A percentile compares a stretch with the other conserved stretches of the same genome.
Conservation (phyloP, 768 basidiomycete species). For the Tylopilus plumbeoviolaceoides region DNA sequence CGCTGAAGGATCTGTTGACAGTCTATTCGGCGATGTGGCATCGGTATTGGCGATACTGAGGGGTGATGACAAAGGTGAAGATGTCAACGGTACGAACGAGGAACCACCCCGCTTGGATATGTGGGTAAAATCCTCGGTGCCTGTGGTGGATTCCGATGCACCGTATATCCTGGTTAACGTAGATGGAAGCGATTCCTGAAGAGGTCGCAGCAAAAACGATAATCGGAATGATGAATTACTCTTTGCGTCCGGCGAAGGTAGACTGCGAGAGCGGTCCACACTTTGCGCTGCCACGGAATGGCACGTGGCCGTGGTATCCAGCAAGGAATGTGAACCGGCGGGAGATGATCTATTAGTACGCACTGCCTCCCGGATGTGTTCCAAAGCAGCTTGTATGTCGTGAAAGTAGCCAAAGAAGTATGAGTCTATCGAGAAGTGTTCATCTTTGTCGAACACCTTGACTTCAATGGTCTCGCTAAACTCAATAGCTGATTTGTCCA, state of each 20-base stretch:
- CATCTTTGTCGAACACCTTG: conserved; percentile 79
- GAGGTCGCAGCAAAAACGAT: conserved; percentile 61
- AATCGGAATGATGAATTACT: conserved; percentile 54
- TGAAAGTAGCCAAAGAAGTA: conserved; percentile 97
- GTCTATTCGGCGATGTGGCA: conserved; percentile 6
- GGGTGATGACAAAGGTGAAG: conserved; percentile 30
- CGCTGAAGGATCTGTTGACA: conserved; percentile 25
- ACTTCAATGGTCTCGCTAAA: conserved; percentile 96
- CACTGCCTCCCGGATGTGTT: conserved; percentile 77
- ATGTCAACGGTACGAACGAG: conserved; percentile 59
- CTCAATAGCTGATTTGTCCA: conserved; percentile 89
- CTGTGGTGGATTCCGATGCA: conserved; percentile 33
- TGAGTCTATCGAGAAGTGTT: conserved; percentile 75
- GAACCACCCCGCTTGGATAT: conserved; percentile 53
- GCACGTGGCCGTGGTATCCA: conserved; percentile 59
- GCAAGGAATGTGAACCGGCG: conserved; percentile 30
- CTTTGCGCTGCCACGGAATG: conserved; percentile 21
- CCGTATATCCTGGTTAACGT: conserved; percentile 33
- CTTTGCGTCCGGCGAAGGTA: conserved; percentile 33
- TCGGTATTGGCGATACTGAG: conserved; percentile 7
- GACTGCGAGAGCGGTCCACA: conserved; percentile 39
- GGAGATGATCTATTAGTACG: conserved; percentile 44
- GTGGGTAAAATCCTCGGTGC: conserved; percentile 67
- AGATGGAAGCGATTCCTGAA: conserved; percentile 51
- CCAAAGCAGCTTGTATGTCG: conserved; percentile 70